These are phyloP conservation scores for Penicillium antarcticum DNA, from an alignment of 495 filamentous ascomycete species.

Conservation along the genomic window DNA sequence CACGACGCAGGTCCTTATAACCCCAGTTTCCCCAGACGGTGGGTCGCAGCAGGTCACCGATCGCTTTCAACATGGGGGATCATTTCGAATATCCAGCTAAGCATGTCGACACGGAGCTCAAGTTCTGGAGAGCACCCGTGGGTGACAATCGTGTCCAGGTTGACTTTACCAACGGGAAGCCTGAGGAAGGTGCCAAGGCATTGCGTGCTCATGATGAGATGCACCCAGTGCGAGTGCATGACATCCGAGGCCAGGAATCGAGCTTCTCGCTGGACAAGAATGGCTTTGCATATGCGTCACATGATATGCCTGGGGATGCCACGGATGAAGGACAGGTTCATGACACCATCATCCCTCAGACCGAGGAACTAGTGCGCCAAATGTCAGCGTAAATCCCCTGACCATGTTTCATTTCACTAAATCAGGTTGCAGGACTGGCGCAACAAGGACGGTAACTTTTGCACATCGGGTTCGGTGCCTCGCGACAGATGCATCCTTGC, in stretches of 20 bases:
- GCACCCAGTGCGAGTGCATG: slow-evolving; percentile 3
- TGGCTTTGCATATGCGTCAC: slow-evolving; percentile 9
- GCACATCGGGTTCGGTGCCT: slow-evolving; percentile 13
- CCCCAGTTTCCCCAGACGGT: background rate
- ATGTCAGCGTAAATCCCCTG: slow-evolving; percentile 2
- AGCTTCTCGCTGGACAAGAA: slow-evolving; percentile 4
- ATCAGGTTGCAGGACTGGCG: slow-evolving; percentile 7
- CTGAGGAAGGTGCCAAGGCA: background rate
- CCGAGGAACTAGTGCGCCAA: slow-evolving; percentile 8
- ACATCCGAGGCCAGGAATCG: slow-evolving; percentile 10
- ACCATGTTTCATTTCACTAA: background rate
- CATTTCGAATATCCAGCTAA: background rate
- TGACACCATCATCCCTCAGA: slow-evolving; percentile 10
- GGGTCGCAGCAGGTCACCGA: background rate
- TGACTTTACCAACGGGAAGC: slow-evolving; percentile 3
- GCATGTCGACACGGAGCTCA: slow-evolving; percentile 3
- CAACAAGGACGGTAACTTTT: slow-evolving; percentile 10
- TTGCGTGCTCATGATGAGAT: background rate
- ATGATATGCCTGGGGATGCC: slow-evolving; percentile 12
- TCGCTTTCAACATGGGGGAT: background rate
- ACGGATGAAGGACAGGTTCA: background rate
- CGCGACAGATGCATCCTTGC: slow-evolving; percentile 4
- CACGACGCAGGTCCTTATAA: background rate
- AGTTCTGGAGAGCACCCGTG: background rate
- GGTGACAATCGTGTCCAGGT: background rate